Base-by-base conservation (phyloP, 495 filamentous ascomycete species). In the Filosporella fistucella region DNA sequence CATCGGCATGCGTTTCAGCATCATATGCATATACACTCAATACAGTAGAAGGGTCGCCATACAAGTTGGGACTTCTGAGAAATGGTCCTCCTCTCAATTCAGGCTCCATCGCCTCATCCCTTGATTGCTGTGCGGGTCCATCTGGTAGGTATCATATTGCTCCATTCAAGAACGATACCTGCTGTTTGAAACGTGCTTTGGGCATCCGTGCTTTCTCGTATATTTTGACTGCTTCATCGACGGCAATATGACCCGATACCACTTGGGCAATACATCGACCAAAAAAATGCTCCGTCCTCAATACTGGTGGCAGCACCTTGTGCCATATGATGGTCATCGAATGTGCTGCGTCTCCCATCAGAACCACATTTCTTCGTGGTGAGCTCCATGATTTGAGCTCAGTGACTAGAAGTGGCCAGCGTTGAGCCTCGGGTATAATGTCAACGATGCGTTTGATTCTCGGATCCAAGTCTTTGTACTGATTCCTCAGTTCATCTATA, bases 281-380 rank as follows among this genome's bases (percentile, higher is more conserved):
- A 13, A 66, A 50, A n/a, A n/a, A 57, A 56, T 10, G 62, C 62
- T 12, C 57, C 60, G 33, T 64, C 63, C 47, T 63, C 70, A 1
- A 77, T 62, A 1, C 65, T 63, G 60, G 69, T 72, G 33, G 68
- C 71, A 8, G 68, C 71, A 24, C 66, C 68, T 57, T 72, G 67
- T 3, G 68, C 69, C 64, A 74, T 70, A 42, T 74, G 72, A 0
- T 71, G 3, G 73, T 54, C 70, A 77, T 74, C 1, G 70, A 61
- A 52, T 76, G 74, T 13, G 71, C 71, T 3, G 69, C 72, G 42
- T 77, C 74, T n/a, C 72, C 59, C 0, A 74, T 44, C 7, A 77
- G 59, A 0, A 75, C 40, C 1, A 69, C 25, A 28, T 63, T 66
- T 4, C 59, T 62, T 4, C 48, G 49, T 17, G 47, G 26, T 7